Base-by-base conservation (phyloP, 768 basidiomycete species). In the Rhodotorula kratochvilovae region DNA sequence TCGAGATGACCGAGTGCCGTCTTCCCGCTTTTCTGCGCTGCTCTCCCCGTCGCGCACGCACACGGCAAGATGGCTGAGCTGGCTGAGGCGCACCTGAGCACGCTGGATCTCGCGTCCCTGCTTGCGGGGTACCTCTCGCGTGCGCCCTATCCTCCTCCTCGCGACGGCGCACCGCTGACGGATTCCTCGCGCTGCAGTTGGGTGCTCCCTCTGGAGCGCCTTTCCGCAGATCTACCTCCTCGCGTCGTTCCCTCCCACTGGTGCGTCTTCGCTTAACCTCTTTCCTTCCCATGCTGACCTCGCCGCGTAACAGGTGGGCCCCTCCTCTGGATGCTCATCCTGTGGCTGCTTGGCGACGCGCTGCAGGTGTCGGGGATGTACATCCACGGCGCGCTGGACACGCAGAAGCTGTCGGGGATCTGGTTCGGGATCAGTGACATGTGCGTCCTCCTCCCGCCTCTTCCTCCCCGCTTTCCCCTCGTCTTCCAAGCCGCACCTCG, bases 291-390 rank as follows among this genome's bases (percentile, higher is more conserved):
- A 33, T 17, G 6, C n/a, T 13, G 6, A 3, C 33, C 16, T 21
- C 17, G 29, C 17, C 45, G 17, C 21, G 5, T 23, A 19, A 7
- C 55, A 57, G 33, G 35, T 36, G 31, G 53, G 10, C n/a, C 53
- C 27, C 53, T 17, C 53, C 43, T 45, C 21, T 63, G 53, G 50
- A 15, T 33, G 15, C 36, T 68, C 21, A 27, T 68, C 13, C 12
- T 68, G 15, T 68, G 67, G 67, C 55, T 68, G 6, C 16, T 68
- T 17, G 67, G 67, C 43, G 67, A 68, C 25, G 39, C 56, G 5
- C 33, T 27, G 15, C 67, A 62, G 21, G 29, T 55, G 2, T 19
- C 48, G 12, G 67, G 67, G 0, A n/a, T 68, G n/a, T 68, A 63
- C 53, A n/a, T 50, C 25, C 48, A 48, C 29, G 46, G 35, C 21